These are phyloP conservation scores for Pseudogymnoascus sp. DNA, from an alignment of 2,329 filamentous ascomycete genomes.

Conservation along the genomic window DNA sequence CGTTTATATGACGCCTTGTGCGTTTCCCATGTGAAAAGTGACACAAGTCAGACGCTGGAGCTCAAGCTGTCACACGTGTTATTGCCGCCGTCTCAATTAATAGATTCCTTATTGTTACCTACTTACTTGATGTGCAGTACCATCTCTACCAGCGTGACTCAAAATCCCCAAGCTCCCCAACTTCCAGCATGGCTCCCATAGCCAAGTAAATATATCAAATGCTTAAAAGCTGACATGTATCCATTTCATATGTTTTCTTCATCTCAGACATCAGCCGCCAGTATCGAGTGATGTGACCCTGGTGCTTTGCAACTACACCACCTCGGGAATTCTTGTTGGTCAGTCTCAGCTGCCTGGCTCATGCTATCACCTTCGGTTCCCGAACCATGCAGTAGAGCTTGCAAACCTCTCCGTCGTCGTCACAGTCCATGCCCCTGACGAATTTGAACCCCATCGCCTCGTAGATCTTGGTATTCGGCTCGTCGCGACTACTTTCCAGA, in stretches of 20 bases:
- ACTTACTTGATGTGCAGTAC: neutral
- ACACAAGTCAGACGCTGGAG: neutral
- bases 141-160: neutral
- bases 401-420: constrained; percentile 49
- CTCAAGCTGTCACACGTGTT: neutral
- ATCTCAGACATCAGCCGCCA: neutral
- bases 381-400: constrained; percentile 43
- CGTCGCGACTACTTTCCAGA: constrained; percentile 58
- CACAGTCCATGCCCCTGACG: constrained; percentile 56
- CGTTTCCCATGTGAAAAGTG: neutral
- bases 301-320: neutral
- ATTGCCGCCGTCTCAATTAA: neutral
- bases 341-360: neutral
- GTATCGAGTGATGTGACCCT: neutral
- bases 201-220: neutral
- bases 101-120: neutral
- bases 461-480: constrained; percentile 64
- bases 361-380: constrained; percentile 28
- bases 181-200: neutral
- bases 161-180: neutral
- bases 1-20: neutral
- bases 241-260: neutral
- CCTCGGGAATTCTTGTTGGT: neutral
- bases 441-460: constrained; percentile 59
- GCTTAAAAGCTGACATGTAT: neutral